These are phyloP conservation scores for Hymenoscyphus salicellus DNA, from an alignment of 2,329 filamentous ascomycete species.

Conservation along the genomic window DNA sequence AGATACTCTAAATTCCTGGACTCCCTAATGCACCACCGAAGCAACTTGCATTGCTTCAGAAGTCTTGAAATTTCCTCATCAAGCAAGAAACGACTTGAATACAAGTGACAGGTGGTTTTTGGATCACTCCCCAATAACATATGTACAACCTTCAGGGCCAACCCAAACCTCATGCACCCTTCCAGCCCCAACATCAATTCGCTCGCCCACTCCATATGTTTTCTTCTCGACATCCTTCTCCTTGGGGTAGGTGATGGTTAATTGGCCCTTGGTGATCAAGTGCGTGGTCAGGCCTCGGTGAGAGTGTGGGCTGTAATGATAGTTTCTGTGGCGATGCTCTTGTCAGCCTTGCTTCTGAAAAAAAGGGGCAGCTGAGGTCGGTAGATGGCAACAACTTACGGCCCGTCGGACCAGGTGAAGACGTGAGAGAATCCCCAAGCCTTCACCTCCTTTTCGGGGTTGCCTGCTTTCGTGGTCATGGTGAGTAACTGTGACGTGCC, in stretches of 20 bases:
- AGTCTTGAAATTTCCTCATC: too few relatives aligned
- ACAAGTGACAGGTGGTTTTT: neutral
- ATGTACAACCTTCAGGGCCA: conserved; percentile 63
- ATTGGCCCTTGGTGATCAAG: conserved; percentile 60
- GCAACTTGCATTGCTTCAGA: too few relatives aligned
- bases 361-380: conserved; percentile 10
- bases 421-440: conserved; percentile 68
- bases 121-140: conserved; percentile 59
- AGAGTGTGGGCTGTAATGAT: conserved; percentile 65
- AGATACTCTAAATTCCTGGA: too few relatives aligned
- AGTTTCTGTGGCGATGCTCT: conserved; percentile 44
- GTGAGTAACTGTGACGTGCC: neutral
- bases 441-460: conserved; percentile 59
- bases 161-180: conserved; percentile 69
- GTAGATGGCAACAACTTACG: conserved; percentile 49
- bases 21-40: too few relatives aligned
- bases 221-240: conserved; percentile 54
- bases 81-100: too few relatives aligned
- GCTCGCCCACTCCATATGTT: conserved; percentile 57
- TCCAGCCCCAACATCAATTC: conserved; percentile 64
- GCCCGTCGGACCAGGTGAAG: conserved; percentile 69
- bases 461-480: conserved; percentile 39
- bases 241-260: conserved; percentile 66
- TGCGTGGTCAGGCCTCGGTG: conserved; percentile 66
- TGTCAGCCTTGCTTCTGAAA: conserved; percentile 19